phyloP scores from a whole-genome alignment of 495 filamentous ascomycete species.

The Aspergillus avenaceus region DNA sequence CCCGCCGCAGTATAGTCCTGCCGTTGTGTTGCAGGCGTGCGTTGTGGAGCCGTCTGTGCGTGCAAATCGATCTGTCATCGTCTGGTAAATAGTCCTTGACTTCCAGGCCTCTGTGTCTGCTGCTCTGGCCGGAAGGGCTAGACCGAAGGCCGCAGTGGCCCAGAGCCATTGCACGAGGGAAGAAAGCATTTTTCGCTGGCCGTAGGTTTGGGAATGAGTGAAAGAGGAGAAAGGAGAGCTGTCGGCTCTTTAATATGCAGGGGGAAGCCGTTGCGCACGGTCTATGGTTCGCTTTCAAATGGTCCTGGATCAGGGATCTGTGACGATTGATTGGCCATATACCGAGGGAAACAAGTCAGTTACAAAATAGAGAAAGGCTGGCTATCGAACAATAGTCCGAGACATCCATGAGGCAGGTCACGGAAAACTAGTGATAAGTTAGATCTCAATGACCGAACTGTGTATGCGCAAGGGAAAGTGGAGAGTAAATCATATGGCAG shows the following conservation, averaged over 20 bases:
- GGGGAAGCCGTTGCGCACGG: background rate
- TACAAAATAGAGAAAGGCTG: too few species aligned
- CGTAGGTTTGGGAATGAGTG: background rate
- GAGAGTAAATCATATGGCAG: background rate
- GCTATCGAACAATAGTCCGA: too few species aligned
- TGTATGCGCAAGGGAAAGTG: background rate
- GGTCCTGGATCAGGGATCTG: background rate
- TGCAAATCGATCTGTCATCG: conserved; percentile 62
- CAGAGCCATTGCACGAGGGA: conserved; percentile 4
- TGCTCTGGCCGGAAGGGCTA: conserved; percentile 8
- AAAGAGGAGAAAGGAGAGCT: background rate
- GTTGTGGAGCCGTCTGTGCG: conserved; percentile 48
- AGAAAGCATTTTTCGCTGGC: background rate
- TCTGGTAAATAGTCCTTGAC: conserved; percentile 12
- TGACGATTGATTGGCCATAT: background rate
- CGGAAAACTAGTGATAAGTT: too few species aligned
- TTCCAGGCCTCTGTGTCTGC: conserved; percentile 46
- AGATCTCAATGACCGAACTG: too few species aligned
- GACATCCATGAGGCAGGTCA: too few species aligned
- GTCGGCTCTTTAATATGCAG: background rate
- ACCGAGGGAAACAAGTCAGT: too few species aligned
- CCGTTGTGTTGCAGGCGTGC: conserved; percentile 39
- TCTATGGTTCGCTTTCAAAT: background rate
- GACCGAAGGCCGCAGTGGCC: background rate
- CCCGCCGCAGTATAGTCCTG: conserved; percentile 60